Conservation (phyloP, 1,284 basidiomycete species). For the Apiotrichum gamsii region DNA sequence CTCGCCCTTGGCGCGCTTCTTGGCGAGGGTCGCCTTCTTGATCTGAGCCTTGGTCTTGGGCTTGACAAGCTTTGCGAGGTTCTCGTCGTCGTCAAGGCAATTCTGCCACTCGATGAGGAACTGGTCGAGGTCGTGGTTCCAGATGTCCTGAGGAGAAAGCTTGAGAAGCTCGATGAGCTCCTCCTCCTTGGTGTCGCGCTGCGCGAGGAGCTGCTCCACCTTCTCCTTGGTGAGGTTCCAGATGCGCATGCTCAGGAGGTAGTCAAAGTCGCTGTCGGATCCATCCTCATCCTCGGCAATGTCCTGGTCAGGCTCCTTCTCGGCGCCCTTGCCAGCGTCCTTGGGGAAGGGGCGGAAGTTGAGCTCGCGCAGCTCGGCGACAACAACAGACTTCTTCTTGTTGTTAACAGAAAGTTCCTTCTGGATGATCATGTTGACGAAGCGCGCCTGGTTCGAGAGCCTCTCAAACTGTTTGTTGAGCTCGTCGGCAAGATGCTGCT, state of each 20-base stretch:
- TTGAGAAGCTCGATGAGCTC: constrained; percentile 76
- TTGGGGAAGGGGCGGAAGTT: constrained; percentile 84
- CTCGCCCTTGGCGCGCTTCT: constrained; percentile 51
- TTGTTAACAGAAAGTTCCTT: constrained; percentile 85
- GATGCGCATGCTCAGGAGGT: constrained; percentile 90
- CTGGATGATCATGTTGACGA: constrained; percentile 92
- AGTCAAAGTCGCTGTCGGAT: constrained; percentile 74
- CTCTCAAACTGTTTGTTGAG: constrained; percentile 77
- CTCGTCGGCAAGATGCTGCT: constrained; percentile 84
- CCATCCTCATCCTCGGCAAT: constrained; percentile 53
- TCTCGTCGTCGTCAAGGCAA: constrained; percentile 54
- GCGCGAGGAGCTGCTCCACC: constrained; percentile 77
- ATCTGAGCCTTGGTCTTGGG: constrained; percentile 58
- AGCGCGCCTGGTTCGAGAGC: constrained; percentile 91
- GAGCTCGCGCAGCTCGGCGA: constrained; percentile 72
- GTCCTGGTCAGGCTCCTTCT: background rate
- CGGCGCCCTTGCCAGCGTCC: constrained; percentile 54
- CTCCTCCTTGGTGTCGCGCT: constrained; percentile 73
- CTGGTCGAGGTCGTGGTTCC: constrained; percentile 80
- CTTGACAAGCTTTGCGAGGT: constrained; percentile 62
- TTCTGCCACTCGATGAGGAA: constrained; percentile 80
- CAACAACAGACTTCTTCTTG: constrained; percentile 82
- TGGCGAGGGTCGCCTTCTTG: constrained; percentile 55
- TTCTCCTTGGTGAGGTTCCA: constrained; percentile 92
- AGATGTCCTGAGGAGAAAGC: constrained; percentile 74